Evolutionary conservation across 2,329 filamentous ascomycete genomes (phyloP).

Genomic region (Pseudocercospora fuligena): DNA sequence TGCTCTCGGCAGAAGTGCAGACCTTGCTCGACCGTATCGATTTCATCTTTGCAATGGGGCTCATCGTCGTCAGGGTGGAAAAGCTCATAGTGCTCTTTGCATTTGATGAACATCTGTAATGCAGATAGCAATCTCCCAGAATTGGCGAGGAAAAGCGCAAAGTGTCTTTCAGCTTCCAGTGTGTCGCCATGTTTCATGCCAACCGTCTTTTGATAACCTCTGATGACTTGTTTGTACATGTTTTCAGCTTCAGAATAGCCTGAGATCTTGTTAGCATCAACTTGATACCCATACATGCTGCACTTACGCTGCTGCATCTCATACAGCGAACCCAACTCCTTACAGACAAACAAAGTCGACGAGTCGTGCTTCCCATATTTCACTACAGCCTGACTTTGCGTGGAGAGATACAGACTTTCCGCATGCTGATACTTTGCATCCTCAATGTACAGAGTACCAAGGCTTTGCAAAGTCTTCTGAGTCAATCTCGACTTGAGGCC

Average conservation of each 20-base stretch:
- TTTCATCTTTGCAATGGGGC: background rate
- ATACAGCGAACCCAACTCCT: background rate
- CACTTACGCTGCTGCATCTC: background rate
- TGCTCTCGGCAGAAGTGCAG: background rate
- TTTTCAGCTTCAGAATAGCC: background rate
- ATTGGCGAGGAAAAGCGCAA: background rate
- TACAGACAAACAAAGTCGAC: background rate
- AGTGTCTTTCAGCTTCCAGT: background rate
- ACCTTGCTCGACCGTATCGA: background rate
- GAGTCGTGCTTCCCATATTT: background rate
- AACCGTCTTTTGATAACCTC: background rate
- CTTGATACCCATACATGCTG: background rate
- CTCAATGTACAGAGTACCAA: background rate
- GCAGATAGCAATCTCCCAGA: background rate
- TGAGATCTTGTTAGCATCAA: background rate
- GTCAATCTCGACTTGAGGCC: background rate
- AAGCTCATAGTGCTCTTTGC: background rate
- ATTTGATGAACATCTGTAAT: background rate
- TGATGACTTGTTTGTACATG: background rate
- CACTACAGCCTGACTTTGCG: background rate
- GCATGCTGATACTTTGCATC: background rate
- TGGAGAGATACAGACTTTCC: background rate
- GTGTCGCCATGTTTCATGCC: background rate
- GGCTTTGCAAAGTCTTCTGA: background rate
- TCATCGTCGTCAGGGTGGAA: background rate